Evolutionary conservation across 139 green algal genomes (phyloP).

Genomic region (Chlamydomonas sp.): DNA sequence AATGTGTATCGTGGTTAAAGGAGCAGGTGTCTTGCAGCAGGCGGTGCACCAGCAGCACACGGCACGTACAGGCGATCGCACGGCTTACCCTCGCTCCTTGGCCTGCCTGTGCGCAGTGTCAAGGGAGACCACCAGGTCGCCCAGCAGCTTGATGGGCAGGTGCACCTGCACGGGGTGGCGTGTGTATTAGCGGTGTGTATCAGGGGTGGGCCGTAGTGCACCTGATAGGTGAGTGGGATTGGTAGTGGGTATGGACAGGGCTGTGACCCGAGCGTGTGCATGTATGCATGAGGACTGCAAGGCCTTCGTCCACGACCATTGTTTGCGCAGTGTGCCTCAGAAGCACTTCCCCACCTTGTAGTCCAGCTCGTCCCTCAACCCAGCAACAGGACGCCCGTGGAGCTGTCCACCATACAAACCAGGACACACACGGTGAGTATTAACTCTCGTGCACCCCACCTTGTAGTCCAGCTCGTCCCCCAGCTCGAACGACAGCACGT

Average conservation of each 20-base stretch:
- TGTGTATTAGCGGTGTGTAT: no score
- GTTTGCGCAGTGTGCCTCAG: no score
- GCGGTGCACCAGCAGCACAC: background rate
- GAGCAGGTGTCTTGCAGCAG: background rate
- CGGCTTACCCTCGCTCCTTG: slow-evolving; percentile 72
- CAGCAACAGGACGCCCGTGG: no score
- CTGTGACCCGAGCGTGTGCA: no score
- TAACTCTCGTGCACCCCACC: background rate
- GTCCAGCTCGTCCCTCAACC: no score
- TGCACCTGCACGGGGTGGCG: slow-evolving; percentile 33
- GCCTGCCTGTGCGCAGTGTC: slow-evolving; percentile 93
- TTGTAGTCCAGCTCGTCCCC: slow-evolving; percentile 63
- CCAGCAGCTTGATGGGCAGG: slow-evolving; percentile 82
- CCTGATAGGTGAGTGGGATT: no score
- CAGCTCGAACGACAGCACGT: slow-evolving; percentile 96
- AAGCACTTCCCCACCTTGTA: no score
- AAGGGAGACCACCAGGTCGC: slow-evolving; percentile 94
- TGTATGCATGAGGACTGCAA: no score
- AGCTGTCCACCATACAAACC: background rate
- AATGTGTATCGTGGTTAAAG: no score
- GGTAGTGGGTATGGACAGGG: no score
- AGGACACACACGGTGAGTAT: background rate
- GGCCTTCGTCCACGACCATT: no score
- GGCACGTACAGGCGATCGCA: background rate
- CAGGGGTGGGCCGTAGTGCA: background rate